A percentile compares a stretch with the other conserved stretches of the same genome.
phyloP scores from a whole-genome alignment of 2,329 filamentous ascomycete species.

The Cladosporium sp. region DNA sequence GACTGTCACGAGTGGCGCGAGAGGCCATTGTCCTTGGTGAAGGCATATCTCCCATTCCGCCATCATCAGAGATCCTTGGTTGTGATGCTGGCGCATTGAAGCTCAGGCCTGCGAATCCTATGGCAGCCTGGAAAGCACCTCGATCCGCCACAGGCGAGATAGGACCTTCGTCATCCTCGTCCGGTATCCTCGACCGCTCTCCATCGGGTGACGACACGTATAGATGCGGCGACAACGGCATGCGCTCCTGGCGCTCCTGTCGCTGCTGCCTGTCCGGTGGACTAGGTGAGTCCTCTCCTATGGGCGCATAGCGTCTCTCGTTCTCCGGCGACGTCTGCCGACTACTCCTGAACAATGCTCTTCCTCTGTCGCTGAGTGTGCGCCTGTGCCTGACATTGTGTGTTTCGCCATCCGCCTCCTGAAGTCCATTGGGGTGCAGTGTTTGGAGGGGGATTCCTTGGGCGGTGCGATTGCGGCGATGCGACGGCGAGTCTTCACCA shows the following conservation, averaged over 20 bases:
- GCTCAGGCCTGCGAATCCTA: conserved; percentile 49
- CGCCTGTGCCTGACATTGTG: conserved; percentile 40
- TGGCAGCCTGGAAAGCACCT: conserved; percentile 51
- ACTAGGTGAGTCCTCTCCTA: conserved; percentile 53
- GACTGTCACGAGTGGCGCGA: conserved; percentile 26
- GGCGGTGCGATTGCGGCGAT: conserved; percentile 49
- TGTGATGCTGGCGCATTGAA: conserved; percentile 43
- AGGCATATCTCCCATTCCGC: conserved; percentile 24
- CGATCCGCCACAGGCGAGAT: conserved; percentile 47
- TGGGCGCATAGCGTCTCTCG: conserved; percentile 49
- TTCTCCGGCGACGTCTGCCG: conserved; percentile 30
- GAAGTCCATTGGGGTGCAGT: conserved; percentile 36
- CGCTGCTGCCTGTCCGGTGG: conserved; percentile 36
- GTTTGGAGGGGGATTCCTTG: conserved; percentile 71
- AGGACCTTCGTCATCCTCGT: conserved; percentile 40
- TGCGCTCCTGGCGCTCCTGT: conserved; percentile 30
- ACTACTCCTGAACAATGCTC: conserved; percentile 45
- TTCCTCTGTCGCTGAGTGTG: conserved; percentile 51
- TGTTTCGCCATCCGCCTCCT: conserved; percentile 33
- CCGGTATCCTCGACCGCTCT: conserved; percentile 33
- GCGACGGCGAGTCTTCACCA: conserved; percentile 39
- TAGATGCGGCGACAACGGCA: conserved; percentile 31
- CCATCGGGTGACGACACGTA: conserved; percentile 40
- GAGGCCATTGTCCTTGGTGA: conserved; percentile 9
- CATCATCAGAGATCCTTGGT: conserved; percentile 25